These are phyloP conservation scores for Pulveroboletus frians DNA, from an alignment of 768 basidiomycete species.

Conservation along the genomic window DNA sequence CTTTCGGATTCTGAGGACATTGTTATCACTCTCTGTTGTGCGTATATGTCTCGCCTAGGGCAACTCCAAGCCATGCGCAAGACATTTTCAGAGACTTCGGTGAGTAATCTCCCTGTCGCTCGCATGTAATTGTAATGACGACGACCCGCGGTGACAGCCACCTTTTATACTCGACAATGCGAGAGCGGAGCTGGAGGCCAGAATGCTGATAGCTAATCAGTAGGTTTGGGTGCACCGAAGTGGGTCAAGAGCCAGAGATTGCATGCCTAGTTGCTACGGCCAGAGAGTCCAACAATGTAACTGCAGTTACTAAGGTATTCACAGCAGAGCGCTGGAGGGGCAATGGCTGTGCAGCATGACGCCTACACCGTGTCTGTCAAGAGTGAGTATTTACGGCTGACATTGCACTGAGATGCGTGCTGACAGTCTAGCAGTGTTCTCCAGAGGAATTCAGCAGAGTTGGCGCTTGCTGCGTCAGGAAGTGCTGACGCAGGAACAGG, in stretches of 20 bases:
- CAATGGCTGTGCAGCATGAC: slow-evolving; percentile 42
- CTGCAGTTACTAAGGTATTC: slow-evolving; percentile 70
- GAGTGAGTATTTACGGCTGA: slow-evolving; percentile 36
- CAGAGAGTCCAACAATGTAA: slow-evolving; percentile 49
- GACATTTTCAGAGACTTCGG: slow-evolving; percentile 56
- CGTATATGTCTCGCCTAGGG: too few species aligned
- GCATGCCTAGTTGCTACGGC: slow-evolving; percentile 68
- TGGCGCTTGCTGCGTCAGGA: too few species aligned
- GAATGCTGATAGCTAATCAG: slow-evolving; percentile 38
- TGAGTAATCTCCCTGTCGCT: slow-evolving; percentile 32
- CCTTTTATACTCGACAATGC: slow-evolving; percentile 49
- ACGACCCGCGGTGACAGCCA: slow-evolving; percentile 31
- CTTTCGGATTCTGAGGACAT: slow-evolving; percentile 7
- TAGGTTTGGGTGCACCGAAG: slow-evolving; percentile 55
- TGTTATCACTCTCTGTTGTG: slow-evolving; percentile 31
- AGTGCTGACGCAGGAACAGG: too few species aligned
- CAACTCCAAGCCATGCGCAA: slow-evolving; percentile 44
- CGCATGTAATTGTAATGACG: not conserved
- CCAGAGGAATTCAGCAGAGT: too few species aligned
- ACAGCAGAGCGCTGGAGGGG: slow-evolving; percentile 51
- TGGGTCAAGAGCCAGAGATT: slow-evolving; percentile 33
- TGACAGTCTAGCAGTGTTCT: slow-evolving; percentile 20
- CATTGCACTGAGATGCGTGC: not conserved
- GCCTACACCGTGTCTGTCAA: slow-evolving; percentile 54
- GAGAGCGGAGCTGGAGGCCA: slow-evolving; percentile 48